Conservation (phyloP, 768 basidiomycete species). For the Ramaria rubella region DNA sequence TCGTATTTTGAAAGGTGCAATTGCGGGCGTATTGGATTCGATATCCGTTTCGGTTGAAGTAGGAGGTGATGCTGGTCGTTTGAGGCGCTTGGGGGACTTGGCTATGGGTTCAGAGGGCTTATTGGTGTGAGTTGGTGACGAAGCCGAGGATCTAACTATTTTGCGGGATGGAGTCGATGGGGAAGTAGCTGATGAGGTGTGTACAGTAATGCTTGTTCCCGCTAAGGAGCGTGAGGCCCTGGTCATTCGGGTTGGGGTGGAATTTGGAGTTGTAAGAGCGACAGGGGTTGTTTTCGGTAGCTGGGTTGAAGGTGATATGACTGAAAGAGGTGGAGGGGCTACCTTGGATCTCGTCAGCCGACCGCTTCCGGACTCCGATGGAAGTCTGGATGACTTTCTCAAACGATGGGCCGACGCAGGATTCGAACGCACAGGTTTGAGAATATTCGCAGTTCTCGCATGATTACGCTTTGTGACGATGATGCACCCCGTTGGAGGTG, state of each 20-base stretch:
- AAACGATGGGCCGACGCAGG: neutral
- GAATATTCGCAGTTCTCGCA: neutral
- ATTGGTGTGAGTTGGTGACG: neutral
- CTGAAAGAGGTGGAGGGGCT: neutral
- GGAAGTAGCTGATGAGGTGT: neutral
- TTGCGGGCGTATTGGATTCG: neutral
- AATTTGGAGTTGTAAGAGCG: too few species aligned
- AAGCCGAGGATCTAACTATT: neutral
- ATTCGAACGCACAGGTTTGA: neutral
- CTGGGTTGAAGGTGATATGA: neutral
- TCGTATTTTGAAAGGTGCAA: constrained; percentile 9
- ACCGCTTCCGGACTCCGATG: neutral
- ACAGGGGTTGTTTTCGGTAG: neutral
- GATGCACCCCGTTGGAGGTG: neutral
- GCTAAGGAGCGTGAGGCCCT: neutral
- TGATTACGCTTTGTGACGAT: neutral
- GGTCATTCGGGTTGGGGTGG: neutral
- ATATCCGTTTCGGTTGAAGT: neutral
- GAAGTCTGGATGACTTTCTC: neutral
- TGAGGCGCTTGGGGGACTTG: neutral
- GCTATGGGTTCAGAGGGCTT: neutral
- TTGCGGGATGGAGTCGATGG: neutral
- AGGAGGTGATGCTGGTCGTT: neutral
- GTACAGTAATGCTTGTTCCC: neutral
- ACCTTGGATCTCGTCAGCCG: constrained; percentile 2